Evolutionary conservation across 441 rosid genomes (phyloP), one percentile per base, ranked within the genome.

Genomic region (Kokia cookei): DNA sequence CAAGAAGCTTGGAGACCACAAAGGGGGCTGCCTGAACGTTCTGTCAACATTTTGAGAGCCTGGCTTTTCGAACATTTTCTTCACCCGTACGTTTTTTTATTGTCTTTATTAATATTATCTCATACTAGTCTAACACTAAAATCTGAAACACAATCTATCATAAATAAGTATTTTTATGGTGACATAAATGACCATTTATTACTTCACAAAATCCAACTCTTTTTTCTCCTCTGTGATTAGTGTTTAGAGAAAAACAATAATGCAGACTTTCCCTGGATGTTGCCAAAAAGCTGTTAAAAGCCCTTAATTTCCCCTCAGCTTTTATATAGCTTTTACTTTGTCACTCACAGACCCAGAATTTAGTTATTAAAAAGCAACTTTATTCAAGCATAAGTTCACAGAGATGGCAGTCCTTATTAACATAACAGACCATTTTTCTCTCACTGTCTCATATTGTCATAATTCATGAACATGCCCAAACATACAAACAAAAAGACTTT

Each of bases 31-130:
- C 99, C 99, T 15, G 99, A 95, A 77, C 82, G 95, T 45, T 93
- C 99, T 12, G 98, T 95, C 85, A 90, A 86, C 86, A 86, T 93
- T 75, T 84, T 95, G 65, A 81, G 99, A 73, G 94, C 99, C 37
- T 95, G 99, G 99, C 98, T 95, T 77, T 95, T 95, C 62, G 99
- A 95, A 81, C 99, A 93, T 84, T 95, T 95, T 75, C 94, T 95
- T 59, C 98, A 93, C 82, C 99, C 99, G 99, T 93, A 93, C 83
- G 98, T 88, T 6, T 14, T n/a, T 13, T 50, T 32, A 32, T 22
- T 47, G 29, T 29, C 47, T 64, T 74, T 37, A 64, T 57, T 37
- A 22, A 10, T 57, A 42, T 78, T 27, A 42, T 78, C 58, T 60
- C 45, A 7, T 1, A 42, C 13, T 57, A 57, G 5, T 53, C 61